Evolutionary conservation across 2,329 filamentous ascomycete genomes (phyloP), one percentile per base, ranked within the genome.

Genomic region (Colletotrichum zoysiae): DNA sequence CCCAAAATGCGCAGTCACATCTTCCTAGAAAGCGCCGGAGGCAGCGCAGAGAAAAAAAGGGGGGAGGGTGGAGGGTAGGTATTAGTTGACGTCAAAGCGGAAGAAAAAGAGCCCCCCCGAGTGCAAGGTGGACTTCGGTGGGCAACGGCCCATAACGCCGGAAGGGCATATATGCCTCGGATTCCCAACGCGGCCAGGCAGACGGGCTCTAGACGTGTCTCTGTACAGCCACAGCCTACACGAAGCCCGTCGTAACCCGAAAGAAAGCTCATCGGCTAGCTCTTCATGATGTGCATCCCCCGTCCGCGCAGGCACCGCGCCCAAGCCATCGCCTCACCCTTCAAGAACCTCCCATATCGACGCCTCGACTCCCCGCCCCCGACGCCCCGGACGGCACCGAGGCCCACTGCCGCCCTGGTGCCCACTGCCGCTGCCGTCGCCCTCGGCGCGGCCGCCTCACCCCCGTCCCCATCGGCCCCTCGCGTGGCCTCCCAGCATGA

Each of bases 401-500:
- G 51, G 11, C 65, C 68, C n/a, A 16, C 60, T 14, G 16, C 67
- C 38, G 30, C 67, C 23, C 40, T 33, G 12, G 38, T 42, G 53
- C 64, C 46, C 48, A 18, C 40, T 23, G 38, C 35, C 60, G 30
- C 8, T 16, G 38, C 51, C 44, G 44, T 23, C 38, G n/a, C 56
- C n/a, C 35, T 35, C 57, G 38, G 48, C 23, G 42, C 35, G 23
- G 44, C 64, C 20, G 30, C 42, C 5, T 23, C 48, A 33, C 6
- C 18, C 18, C 30, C 60, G 58, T 33, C 16, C 42, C 30, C 70
- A 3, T n/a, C 60, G 20, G 14, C 50, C 44, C 33, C 60, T 44
- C 57, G 46, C 50, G 59, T 81, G 56, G 73, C 77, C 26, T 67
- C 74, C 4, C 81, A 83, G 74, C 79, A 82, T 73, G 78, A 81